A percentile compares a stretch with the other conserved stretches of the same genome.
These are phyloP conservation scores for Paramecium sonneborni DNA, from an alignment of 73 alveolate species.

Conservation along the genomic window DNA sequence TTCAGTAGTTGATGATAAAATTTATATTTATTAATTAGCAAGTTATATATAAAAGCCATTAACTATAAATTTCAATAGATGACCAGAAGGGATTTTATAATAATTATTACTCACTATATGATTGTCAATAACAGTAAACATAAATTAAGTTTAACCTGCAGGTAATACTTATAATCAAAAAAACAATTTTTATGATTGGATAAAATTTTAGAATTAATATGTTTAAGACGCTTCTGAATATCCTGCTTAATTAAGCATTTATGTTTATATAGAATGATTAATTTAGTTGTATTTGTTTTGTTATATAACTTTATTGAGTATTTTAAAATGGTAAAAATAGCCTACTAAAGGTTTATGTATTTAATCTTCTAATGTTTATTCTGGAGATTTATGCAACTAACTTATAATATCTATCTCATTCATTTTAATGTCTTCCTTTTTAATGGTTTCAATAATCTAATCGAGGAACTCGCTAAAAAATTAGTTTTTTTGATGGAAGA, in stretches of 20 bases:
- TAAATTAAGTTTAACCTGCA: constrained; percentile 49
- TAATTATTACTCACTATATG: constrained; percentile 8
- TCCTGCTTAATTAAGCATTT: background rate
- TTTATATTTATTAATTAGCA: background rate
- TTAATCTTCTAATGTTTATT: background rate
- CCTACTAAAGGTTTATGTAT: background rate
- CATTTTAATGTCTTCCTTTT: background rate
- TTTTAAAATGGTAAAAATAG: background rate
- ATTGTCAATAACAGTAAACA: constrained; percentile 53
- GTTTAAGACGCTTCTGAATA: background rate
- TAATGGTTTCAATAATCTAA: background rate
- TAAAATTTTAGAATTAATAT: too few species aligned
- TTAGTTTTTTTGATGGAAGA: background rate
- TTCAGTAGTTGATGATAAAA: constrained; percentile 21
- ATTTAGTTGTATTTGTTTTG: background rate
- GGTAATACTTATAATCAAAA: too few species aligned
- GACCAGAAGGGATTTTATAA: background rate
- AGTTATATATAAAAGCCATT: background rate
- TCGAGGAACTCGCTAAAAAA: background rate
- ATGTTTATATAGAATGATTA: background rate
- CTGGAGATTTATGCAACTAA: constrained; percentile 6
- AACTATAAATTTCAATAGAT: background rate
- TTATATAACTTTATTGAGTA: background rate
- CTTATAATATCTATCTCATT: background rate
- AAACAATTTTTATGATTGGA: too few species aligned